These are phyloP conservation scores for Neofusicoccum laricinum DNA, from an alignment of 2,329 filamentous ascomycete species.

Conservation along the genomic window DNA sequence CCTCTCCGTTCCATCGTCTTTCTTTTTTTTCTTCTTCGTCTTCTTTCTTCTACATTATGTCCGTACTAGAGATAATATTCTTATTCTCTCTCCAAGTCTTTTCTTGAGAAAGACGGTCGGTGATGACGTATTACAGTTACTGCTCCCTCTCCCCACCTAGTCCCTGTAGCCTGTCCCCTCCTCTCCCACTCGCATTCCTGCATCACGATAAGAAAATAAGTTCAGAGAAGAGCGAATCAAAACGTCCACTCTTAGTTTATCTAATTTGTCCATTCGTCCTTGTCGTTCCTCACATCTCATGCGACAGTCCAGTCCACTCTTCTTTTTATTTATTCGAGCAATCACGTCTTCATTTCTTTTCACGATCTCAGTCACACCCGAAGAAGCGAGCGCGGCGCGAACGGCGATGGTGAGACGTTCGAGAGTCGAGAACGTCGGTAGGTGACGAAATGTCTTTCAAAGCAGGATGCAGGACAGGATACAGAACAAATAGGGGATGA, in stretches of 20 bases:
- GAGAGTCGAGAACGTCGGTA: no score
- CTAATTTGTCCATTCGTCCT: not conserved
- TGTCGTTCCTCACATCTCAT: slow-evolving; percentile 17
- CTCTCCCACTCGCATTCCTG: not conserved
- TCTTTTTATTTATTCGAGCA: not conserved
- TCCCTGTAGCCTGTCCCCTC: not conserved
- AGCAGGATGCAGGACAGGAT: not conserved
- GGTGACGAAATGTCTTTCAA: no score
- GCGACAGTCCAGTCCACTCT: slow-evolving; percentile 16
- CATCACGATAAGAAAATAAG: no score
- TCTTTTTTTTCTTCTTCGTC: not conserved
- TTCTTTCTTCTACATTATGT: not conserved
- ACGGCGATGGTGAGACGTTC: no score
- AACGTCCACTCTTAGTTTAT: no score
- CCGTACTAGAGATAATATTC: slow-evolving; percentile 6
- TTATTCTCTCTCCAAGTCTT: not conserved
- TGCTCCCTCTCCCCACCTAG: not conserved
- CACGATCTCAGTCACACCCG: not conserved
- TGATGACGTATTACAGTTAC: not conserved
- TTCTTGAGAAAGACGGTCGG: not conserved
- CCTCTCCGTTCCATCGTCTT: not conserved
- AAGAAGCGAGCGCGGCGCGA: not conserved
- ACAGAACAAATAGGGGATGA: not conserved
- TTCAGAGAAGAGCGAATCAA: no score
- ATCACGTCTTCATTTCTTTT: not conserved